Percentiles rank a stretch among this genome's conserved stretches.
Evolutionary conservation across 2,329 filamentous ascomycete genomes (phyloP).

Genomic region (Aspergillus unguis): DNA sequence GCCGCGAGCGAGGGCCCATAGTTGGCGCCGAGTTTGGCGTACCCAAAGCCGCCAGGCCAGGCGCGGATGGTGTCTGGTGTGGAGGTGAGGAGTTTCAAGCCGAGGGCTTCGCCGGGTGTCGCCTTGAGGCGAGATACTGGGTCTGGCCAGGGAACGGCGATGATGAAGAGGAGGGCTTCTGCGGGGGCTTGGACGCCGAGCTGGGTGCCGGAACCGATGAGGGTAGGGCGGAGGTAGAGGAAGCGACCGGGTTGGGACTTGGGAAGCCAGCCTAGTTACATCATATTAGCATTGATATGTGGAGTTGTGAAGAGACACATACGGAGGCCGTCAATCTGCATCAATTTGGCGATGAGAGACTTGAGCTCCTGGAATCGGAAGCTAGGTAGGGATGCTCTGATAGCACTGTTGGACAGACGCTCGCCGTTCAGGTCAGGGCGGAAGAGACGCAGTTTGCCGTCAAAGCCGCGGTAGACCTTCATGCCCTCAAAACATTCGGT

Average conservation of each 20-base stretch:
- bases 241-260: conserved; percentile 59
- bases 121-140: conserved; percentile 25
- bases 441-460: conserved; percentile 72
- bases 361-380: conserved; percentile 71
- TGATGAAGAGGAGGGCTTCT: conserved; percentile 85
- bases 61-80: conserved; percentile 80
- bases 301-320: conserved; percentile 15
- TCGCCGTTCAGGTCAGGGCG: conserved; percentile 69
- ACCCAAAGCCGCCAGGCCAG: conserved; percentile 91
- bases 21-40: conserved; percentile 89
- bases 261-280: conserved; percentile 67
- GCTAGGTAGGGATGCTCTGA: conserved; percentile 68
- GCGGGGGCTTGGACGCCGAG: conserved; percentile 77
- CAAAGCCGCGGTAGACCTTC: conserved; percentile 67
- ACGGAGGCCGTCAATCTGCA: conserved; percentile 56
- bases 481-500: conserved; percentile 88
- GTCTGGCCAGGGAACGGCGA: conserved; percentile 51
- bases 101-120: conserved; percentile 19
- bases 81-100: conserved; percentile 70
- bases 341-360: conserved; percentile 71
- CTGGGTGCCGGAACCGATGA: conserved; percentile 78
- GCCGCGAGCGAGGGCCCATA: conserved; percentile 82
- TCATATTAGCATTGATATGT: neutral
- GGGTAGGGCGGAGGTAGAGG: conserved; percentile 80
- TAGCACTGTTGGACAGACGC: conserved; percentile 56